Evolutionary conservation across 768 basidiomycete species (phyloP), one percentile per base, ranked within the genome.

Genomic region (Macrolepiota dolichaula): DNA sequence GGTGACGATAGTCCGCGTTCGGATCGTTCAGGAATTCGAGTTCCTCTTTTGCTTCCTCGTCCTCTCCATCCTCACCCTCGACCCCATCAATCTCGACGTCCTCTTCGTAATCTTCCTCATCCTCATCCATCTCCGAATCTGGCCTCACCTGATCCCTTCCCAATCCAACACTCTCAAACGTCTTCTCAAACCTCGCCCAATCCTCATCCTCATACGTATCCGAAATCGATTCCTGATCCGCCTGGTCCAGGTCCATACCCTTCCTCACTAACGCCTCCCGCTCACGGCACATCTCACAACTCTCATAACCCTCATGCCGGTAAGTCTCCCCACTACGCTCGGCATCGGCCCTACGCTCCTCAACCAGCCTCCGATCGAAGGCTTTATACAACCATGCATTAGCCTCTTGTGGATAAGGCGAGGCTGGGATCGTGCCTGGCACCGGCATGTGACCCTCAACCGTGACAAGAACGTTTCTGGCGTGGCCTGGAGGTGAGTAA

Each of bases 311-410:
- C 19, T 27, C 53, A 56, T 59, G 57, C 37, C 29, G 40, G 19
- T 65, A 66, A 1, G 54, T 38, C 55, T 42, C 32, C n/a, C 55
- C 62, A 24, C 51, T 55, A 3, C 25, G 15, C 54, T 54, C 29
- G n/a, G 46, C 32, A 22, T 19, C 27, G 38, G 19, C 42, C 38
- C 42, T 36, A 37, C 27, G 40, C 29, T 55, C 35, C 37, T 37
- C 65, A 62, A 81, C 83, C 10, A 46, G 35, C 1, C 17, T 10
- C 2, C 52, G 71, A 13, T 74, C 71, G 57, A 73, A 83, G 25
- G 76, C 76, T 53, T 77, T 74, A 55, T 87, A 86, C 9, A 67
- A 64, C 15, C 67, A 72, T 44, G 63, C 52, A 29, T 65, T 29
- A 59, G 57, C 62, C 55, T 63, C 27, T 42, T 65, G 36, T 47